phyloP scores from a whole-genome alignment of 345 rosid species.

The Camelina sativa region DNA sequence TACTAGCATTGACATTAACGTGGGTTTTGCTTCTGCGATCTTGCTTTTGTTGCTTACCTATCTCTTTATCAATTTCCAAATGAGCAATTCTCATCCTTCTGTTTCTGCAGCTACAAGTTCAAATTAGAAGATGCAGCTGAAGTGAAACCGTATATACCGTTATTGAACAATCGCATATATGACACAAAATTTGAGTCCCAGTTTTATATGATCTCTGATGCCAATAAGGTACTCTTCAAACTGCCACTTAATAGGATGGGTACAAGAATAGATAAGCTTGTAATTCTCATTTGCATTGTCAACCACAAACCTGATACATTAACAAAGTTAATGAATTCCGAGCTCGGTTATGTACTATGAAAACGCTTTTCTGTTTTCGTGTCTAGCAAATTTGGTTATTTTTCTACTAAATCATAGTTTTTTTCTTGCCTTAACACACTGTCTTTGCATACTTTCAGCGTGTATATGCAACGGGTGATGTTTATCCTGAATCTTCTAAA shows the following conservation, averaged over 20 bases:
- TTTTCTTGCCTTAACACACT: slow-evolving; percentile 28
- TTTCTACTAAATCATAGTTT: neutral
- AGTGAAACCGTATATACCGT: slow-evolving; percentile 82
- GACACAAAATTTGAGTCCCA: slow-evolving; percentile 98
- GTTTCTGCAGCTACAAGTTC: slow-evolving; percentile 77
- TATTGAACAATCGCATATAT: slow-evolving; percentile 91
- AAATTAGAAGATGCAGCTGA: slow-evolving; percentile 95
- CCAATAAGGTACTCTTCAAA: slow-evolving; percentile 73
- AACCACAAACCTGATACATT: slow-evolving; percentile 13
- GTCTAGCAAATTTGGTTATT: slow-evolving; percentile 25
- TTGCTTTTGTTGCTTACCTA: slow-evolving; percentile 20
- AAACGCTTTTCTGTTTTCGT: slow-evolving; percentile 15
- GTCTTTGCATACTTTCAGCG: slow-evolving; percentile 55
- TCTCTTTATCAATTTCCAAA: slow-evolving; percentile 12
- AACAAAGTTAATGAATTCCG: slow-evolving; percentile 6
- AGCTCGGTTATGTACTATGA: slow-evolving; percentile 10
- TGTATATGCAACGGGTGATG: slow-evolving; percentile 85
- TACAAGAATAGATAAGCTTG: slow-evolving; percentile 25
- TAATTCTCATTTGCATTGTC: slow-evolving; percentile 20
- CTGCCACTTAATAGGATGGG: slow-evolving; percentile 25
- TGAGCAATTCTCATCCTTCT: slow-evolving; percentile 25
- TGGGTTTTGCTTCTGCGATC: slow-evolving; percentile 47
- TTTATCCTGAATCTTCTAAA: slow-evolving; percentile 74
- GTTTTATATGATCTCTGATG: slow-evolving; percentile 89
- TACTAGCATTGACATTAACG: slow-evolving; percentile 84